Percentiles rank a stretch among this genome's conserved stretches.
phyloP scores from a whole-genome alignment of 2,329 filamentous ascomycete genomes.

The Pyrenophora teres region DNA sequence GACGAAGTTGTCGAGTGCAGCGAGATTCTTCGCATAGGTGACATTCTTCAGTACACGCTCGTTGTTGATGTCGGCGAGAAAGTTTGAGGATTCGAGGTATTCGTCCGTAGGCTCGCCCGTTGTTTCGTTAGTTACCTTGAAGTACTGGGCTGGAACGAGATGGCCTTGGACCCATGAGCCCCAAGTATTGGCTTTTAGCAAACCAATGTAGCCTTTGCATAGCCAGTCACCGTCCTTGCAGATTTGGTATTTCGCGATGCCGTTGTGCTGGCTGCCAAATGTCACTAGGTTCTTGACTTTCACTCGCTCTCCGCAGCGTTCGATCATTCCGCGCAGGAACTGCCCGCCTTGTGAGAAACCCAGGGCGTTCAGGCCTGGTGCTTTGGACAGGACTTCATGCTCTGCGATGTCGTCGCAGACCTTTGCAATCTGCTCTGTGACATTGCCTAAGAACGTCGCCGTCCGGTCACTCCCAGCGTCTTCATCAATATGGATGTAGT shows the following conservation, averaged over 20 bases:
- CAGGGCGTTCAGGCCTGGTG: slow-evolving; percentile 83
- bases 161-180: slow-evolving; percentile 73
- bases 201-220: slow-evolving; percentile 77
- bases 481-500: slow-evolving; percentile 74
- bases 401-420: slow-evolving; percentile 78
- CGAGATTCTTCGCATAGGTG: slow-evolving; percentile 73
- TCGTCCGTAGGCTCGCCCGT: slow-evolving; percentile 60
- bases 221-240: slow-evolving; percentile 76
- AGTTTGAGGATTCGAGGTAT: slow-evolving; percentile 83
- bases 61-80: slow-evolving; percentile 95
- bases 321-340: slow-evolving; percentile 88
- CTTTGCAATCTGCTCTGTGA: slow-evolving; percentile 74
- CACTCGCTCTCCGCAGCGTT: slow-evolving; percentile 76
- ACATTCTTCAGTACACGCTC: slow-evolving; percentile 77
- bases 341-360: slow-evolving; percentile 96
- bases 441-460: slow-evolving; percentile 88
- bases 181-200: slow-evolving; percentile 84
- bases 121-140: slow-evolving; percentile 67
- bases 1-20: slow-evolving; percentile 73
- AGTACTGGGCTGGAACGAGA: slow-evolving; percentile 94
- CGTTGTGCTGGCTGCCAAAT: slow-evolving; percentile 90
- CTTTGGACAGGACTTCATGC: slow-evolving; percentile 79
- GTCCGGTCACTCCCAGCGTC: slow-evolving; percentile 72
- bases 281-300: slow-evolving; percentile 80
- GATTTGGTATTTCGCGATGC: slow-evolving; percentile 79